These are phyloP conservation scores for Fusarium neocosmosporiellum DNA, from an alignment of 2,329 filamentous ascomycete genomes.

Conservation along the genomic window DNA sequence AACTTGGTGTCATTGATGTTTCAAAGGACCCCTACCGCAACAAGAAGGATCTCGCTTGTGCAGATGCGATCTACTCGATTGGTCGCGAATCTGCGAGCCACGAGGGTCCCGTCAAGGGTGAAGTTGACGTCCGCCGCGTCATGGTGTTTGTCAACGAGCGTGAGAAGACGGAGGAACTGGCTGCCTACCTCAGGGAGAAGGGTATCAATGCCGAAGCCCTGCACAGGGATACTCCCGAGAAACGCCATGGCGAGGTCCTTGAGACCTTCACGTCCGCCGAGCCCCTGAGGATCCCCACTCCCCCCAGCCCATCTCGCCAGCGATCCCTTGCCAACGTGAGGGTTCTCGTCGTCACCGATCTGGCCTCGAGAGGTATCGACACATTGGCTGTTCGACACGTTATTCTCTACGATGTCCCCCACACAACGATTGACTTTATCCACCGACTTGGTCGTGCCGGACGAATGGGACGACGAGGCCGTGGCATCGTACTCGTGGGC, in stretches of 20 bases:
- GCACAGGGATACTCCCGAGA: slow-evolving; percentile 83
- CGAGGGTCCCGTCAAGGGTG: slow-evolving; percentile 65
- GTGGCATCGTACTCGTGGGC: slow-evolving; percentile 90
- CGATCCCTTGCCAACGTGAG: slow-evolving; percentile 80
- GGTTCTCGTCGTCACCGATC: slow-evolving; percentile 92
- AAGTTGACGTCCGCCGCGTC: slow-evolving; percentile 81
- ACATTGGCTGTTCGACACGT: slow-evolving; percentile 92
- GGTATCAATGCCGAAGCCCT: slow-evolving; percentile 90
- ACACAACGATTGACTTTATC: slow-evolving; percentile 98
- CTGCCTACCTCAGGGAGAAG: slow-evolving; percentile 82
- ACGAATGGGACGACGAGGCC: slow-evolving; percentile 89
- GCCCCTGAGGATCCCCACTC: slow-evolving; percentile 50
- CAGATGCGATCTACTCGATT: slow-evolving; percentile 94
- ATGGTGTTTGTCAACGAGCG: slow-evolving; percentile 98
- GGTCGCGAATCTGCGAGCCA: slow-evolving; percentile 77
- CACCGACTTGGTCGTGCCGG: slow-evolving; percentile 93
- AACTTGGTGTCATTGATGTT: slow-evolving; percentile 92
- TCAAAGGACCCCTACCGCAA: slow-evolving; percentile 93
- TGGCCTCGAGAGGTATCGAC: slow-evolving; percentile 93
- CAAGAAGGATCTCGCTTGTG: slow-evolving; percentile 92
- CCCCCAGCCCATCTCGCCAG: slow-evolving; percentile 48
- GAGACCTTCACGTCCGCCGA: slow-evolving; percentile 74
- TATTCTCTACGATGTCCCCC: slow-evolving; percentile 95
- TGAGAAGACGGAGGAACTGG: slow-evolving; percentile 84
- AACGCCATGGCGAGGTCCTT: slow-evolving; percentile 81